These are phyloP conservation scores for Lasiosphaeris hirsuta DNA, from an alignment of 495 filamentous ascomycete genomes.

Conservation along the genomic window DNA sequence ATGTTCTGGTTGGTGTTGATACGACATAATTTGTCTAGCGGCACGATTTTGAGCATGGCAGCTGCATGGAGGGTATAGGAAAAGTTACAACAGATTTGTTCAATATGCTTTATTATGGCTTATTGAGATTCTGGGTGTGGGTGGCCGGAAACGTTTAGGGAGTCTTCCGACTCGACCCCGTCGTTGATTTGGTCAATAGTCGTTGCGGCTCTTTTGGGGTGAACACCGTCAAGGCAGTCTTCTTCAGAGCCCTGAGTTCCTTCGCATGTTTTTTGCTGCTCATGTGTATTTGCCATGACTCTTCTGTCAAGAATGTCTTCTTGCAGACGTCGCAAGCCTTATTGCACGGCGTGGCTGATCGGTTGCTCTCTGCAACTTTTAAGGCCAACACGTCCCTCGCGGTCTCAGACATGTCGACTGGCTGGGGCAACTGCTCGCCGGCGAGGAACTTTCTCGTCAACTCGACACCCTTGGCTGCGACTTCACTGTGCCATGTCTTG, in stretches of 20 bases:
- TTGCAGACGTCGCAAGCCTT: conserved; percentile 68
- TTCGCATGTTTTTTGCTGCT: conserved; percentile 59
- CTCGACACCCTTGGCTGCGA: conserved; percentile 60
- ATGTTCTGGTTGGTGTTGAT: conserved; percentile 4
- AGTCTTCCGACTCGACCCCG: too few relatives aligned
- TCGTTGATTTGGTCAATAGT: too few relatives aligned
- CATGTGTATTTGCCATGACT: conserved; percentile 74
- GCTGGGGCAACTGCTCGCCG: conserved; percentile 53
- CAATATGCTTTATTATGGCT: background rate
- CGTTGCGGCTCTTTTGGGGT: conserved; percentile 1
- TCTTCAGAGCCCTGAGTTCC: conserved; percentile 19
- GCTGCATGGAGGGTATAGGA: background rate
- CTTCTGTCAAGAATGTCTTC: conserved; percentile 63
- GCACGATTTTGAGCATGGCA: background rate
- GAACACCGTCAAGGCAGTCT: conserved; percentile 26
- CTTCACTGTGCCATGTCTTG: conserved; percentile 50
- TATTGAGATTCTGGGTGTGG: too few relatives aligned
- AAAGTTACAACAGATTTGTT: background rate
- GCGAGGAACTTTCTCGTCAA: conserved; percentile 60
- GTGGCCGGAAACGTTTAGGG: too few relatives aligned
- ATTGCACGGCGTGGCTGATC: conserved; percentile 46
- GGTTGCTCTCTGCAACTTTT: conserved; percentile 49
- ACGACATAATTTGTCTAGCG: conserved; percentile 3
- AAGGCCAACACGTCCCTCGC: conserved; percentile 54
- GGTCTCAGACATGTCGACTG: conserved; percentile 57